phyloP scores from a whole-genome alignment of 2,329 filamentous ascomycete genomes.

The Ramularia endophylla region DNA sequence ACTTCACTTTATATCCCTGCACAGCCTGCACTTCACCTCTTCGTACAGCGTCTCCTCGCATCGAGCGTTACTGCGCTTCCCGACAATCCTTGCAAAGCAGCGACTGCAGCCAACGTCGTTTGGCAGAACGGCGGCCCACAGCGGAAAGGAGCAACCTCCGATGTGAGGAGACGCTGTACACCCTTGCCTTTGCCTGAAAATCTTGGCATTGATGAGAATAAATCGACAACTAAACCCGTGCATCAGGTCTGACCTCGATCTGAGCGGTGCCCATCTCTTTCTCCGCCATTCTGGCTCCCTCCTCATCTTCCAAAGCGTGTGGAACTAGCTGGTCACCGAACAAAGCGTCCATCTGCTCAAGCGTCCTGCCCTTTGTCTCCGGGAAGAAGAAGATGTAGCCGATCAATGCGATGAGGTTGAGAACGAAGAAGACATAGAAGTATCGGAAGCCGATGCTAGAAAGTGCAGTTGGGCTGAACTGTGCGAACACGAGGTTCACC shows the following conservation, averaged over 20 bases:
- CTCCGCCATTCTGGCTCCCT: neutral
- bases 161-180: neutral
- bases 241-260: neutral
- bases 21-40: too few relatives aligned
- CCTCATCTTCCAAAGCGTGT: slow-evolving; percentile 32
- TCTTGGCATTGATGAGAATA: slow-evolving; percentile 1
- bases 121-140: too few relatives aligned
- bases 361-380: slow-evolving; percentile 17
- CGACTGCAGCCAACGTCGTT: too few relatives aligned
- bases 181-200: neutral
- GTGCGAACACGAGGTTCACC: slow-evolving; percentile 44
- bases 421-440: slow-evolving; percentile 46
- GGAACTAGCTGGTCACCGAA: slow-evolving; percentile 31
- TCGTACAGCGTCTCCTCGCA: too few relatives aligned
- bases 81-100: too few relatives aligned
- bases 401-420: slow-evolving; percentile 41
- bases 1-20: too few relatives aligned
- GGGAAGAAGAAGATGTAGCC: slow-evolving; percentile 8
- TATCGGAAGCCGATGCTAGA: slow-evolving; percentile 42
- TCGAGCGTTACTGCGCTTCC: too few relatives aligned
- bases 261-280: neutral
- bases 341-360: too few relatives aligned
- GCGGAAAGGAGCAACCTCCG: too few relatives aligned
- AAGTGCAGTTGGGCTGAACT: slow-evolving; percentile 44
- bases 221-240: neutral